Conservation (phyloP, 228 moss, liverwort and hornwort species). For the Sphagnum fallax region DNA sequence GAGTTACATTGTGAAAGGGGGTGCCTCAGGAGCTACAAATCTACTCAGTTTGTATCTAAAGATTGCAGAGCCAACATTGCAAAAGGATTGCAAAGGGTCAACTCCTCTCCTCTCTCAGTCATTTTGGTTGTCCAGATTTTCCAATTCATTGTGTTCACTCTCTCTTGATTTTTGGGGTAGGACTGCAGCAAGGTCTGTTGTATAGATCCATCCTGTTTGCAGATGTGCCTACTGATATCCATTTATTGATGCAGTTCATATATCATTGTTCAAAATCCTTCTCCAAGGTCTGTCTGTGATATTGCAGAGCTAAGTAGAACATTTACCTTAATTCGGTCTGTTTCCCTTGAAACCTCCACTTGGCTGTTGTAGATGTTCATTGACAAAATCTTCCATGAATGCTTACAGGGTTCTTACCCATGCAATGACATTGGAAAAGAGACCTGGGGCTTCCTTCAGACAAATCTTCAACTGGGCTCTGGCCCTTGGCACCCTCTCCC, state of each 20-base stretch:
- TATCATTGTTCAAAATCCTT: no score
- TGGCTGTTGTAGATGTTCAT: no score
- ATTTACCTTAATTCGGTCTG: no score
- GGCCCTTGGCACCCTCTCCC: slow-evolving; percentile 74
- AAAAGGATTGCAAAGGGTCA: slow-evolving; percentile 52
- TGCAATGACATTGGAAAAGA: slow-evolving; percentile 49
- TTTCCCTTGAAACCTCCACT: no score
- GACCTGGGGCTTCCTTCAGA: slow-evolving; percentile 81
- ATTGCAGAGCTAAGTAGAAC: no score
- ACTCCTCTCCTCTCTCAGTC: slow-evolving; percentile 14
- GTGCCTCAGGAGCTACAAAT: slow-evolving; percentile 65
- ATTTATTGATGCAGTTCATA: no score
- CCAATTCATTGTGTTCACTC: background rate
- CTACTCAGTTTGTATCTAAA: slow-evolving; percentile 53
- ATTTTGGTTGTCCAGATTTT: background rate
- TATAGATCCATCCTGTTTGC: no score
- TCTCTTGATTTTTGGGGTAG: background rate
- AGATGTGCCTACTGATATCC: no score
- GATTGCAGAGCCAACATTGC: slow-evolving; percentile 45
- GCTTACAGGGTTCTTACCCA: slow-evolving; percentile 54
- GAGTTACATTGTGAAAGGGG: slow-evolving; percentile 34
- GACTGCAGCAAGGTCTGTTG: no score
- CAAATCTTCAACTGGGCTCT: slow-evolving; percentile 69
- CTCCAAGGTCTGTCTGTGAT: no score
- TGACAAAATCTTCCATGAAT: no score